phyloP scores from a whole-genome alignment of 441 rosid species.

The Pelargonium myrrhifolium region DNA sequence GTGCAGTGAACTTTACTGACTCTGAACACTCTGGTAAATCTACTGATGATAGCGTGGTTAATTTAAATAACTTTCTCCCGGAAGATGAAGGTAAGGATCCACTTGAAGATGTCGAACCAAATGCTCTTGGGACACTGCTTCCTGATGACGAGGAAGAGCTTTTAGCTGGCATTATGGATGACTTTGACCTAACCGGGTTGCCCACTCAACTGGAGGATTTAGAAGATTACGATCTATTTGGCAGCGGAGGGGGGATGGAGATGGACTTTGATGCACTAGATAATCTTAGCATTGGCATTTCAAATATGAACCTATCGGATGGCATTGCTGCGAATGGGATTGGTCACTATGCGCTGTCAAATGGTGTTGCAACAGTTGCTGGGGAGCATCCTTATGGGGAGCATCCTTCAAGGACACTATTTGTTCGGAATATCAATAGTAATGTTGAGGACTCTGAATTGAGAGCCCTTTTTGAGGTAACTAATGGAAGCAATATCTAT shows the following conservation, averaged over 20 bases:
- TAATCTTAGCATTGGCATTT: conserved; percentile 41
- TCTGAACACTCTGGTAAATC: conserved; percentile 36
- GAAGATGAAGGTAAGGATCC: conserved; percentile 46
- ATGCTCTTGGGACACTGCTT: conserved; percentile 45
- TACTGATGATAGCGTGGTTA: conserved; percentile 43
- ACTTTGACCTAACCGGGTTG: conserved; percentile 54
- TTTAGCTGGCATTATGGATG: conserved; percentile 68
- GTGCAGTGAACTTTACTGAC: conserved; percentile 58
- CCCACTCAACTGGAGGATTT: conserved; percentile 61
- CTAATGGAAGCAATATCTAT: neutral
- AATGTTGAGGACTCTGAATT: conserved; percentile 77
- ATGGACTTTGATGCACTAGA: conserved; percentile 59
- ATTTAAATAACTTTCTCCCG: conserved; percentile 25
- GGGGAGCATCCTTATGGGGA: conserved; percentile 88
- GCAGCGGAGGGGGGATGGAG: conserved; percentile 83
- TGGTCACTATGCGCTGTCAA: conserved; percentile 44
- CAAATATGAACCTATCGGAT: conserved; percentile 56
- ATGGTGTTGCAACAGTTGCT: conserved; percentile 54
- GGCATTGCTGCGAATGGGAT: conserved; percentile 45
- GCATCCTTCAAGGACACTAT: conserved; percentile 83
- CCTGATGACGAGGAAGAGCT: conserved; percentile 79
- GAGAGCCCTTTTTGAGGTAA: conserved; percentile 66
- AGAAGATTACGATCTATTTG: conserved; percentile 74
- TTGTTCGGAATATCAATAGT: conserved; percentile 82
- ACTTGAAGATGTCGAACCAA: conserved; percentile 41